Evolutionary conservation across 768 basidiomycete genomes (phyloP).

Genomic region (Sporobolomyces roseus): DNA sequence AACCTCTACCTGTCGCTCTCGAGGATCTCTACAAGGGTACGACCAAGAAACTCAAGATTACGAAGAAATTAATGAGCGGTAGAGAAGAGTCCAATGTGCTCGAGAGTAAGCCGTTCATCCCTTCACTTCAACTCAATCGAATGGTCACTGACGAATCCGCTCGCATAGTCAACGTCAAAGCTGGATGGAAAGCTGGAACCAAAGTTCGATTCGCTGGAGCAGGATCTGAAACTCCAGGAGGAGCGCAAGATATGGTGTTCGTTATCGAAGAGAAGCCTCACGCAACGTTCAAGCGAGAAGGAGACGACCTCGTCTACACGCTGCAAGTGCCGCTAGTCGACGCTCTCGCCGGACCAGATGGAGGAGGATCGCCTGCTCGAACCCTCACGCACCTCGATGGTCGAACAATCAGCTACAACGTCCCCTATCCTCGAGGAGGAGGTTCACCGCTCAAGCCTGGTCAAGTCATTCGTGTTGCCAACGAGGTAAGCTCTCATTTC

Average conservation of each 20-base stretch:
- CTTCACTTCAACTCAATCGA: not conserved
- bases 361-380: constrained; percentile 51
- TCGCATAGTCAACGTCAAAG: constrained; percentile 51
- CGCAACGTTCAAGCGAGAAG: constrained; percentile 66
- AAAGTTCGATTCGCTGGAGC: constrained; percentile 84
- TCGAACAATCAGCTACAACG: constrained; percentile 63
- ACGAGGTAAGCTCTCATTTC: constrained; percentile 54
- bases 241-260: constrained; percentile 84
- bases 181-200: constrained; percentile 95
- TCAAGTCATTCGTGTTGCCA: constrained; percentile 63
- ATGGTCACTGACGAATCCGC: not conserved
- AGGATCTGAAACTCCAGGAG: constrained; percentile 62
- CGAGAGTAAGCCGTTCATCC: constrained; percentile 57
- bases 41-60: constrained; percentile 82
- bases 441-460: constrained; percentile 69
- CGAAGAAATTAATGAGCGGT: constrained; percentile 67
- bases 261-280: constrained; percentile 90
- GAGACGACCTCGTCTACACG: constrained; percentile 68
- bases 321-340: constrained; percentile 73
- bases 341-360: constrained; percentile 63
- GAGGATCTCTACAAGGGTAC: constrained; percentile 81
- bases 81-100: constrained; percentile 78
- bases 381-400: constrained; percentile 74
- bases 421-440: constrained; percentile 55
- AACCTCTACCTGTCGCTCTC: constrained; percentile 77